Evolutionary conservation across 495 filamentous ascomycete genomes (phyloP), one percentile per base, ranked within the genome.

Genomic region (Ramalina peruviana): DNA sequence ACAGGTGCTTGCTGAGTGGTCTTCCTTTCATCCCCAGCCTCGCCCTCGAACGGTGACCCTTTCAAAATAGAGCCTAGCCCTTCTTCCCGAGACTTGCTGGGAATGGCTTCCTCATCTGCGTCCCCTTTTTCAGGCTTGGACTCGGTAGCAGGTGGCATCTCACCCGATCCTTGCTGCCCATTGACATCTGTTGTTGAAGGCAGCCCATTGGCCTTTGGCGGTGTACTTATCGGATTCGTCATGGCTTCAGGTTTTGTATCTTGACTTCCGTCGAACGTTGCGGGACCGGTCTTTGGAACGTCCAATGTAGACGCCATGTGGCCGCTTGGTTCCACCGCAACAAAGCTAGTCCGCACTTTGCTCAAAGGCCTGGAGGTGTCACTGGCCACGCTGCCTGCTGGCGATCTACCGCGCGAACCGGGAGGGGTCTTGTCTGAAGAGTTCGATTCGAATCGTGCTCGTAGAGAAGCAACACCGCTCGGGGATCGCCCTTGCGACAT

Each of bases 381-480:
- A 46, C 60, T 56, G 6, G 48, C 57, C 13, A 57, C 45, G 45
- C 50, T 57, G 11, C 64, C 65, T 47, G 72, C 79, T 49, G 84
- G 82, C 38, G 84, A 86, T 61, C 82, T 75, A 50, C 86, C 85
- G 62, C 85, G 80, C 50, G 83, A 79, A 30, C 82, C 81, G 47
- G 83, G 78, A 40, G 78, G 79, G 11, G 66, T 64, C 42, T 66
- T 63, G 15, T 52, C 64, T 37, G 33, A 36, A 13, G 33, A 15
- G 47, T 68, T 73, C 37, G 73, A 72, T 72, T 95, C 88, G 62
- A 95, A 95, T 73, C 86, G 86, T 58, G 88, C 88, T 49, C 86
- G 78, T 52, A 95, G 77, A 68, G 83, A 86, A 63, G 75, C 71
- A 53, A 83, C 76, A 41, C 77, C 78, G 43, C 72, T 70, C 43